These are phyloP conservation scores for Avicennia marina DNA, from an alignment of 257 asterid genomes.

Conservation along the genomic window DNA sequence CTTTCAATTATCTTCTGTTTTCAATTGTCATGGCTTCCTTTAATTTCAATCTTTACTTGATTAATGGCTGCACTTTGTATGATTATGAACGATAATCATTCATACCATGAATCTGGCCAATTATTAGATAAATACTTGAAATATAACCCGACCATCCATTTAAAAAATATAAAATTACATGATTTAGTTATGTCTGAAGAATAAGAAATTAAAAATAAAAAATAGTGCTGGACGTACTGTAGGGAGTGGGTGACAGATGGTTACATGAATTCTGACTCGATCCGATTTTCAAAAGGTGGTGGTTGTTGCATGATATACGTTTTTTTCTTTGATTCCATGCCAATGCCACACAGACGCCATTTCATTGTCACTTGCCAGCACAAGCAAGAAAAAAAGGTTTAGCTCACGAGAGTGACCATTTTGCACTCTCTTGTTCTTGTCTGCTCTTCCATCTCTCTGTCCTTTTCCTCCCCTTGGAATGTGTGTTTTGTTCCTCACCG, in stretches of 20 bases:
- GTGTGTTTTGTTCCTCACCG: slow-evolving; percentile 37
- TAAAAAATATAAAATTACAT: background rate
- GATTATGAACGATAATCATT: no score
- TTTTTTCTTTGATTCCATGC: slow-evolving; percentile 16
- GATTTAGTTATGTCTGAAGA: background rate
- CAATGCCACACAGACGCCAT: slow-evolving; percentile 6
- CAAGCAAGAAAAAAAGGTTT: slow-evolving; percentile 20
- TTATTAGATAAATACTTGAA: no score
- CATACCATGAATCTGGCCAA: no score
- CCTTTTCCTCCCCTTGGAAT: slow-evolving; percentile 45
- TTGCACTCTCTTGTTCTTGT: slow-evolving; percentile 57
- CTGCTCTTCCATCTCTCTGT: slow-evolving; percentile 48
- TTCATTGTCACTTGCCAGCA: slow-evolving; percentile 28
- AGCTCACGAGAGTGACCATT: slow-evolving; percentile 58
- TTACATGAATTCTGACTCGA: slow-evolving; percentile 13
- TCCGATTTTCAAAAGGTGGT: slow-evolving; percentile 8
- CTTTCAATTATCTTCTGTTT: no score
- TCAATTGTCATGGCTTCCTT: no score
- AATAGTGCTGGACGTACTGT: background rate
- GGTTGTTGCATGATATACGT: background rate
- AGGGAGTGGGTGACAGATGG: slow-evolving; percentile 18
- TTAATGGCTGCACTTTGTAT: no score
- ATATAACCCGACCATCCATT: no score
- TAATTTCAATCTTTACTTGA: no score
- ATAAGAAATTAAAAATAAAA: background rate